Evolutionary conservation across 768 basidiomycete species (phyloP).

Genomic region (Termitomyces sp.): DNA sequence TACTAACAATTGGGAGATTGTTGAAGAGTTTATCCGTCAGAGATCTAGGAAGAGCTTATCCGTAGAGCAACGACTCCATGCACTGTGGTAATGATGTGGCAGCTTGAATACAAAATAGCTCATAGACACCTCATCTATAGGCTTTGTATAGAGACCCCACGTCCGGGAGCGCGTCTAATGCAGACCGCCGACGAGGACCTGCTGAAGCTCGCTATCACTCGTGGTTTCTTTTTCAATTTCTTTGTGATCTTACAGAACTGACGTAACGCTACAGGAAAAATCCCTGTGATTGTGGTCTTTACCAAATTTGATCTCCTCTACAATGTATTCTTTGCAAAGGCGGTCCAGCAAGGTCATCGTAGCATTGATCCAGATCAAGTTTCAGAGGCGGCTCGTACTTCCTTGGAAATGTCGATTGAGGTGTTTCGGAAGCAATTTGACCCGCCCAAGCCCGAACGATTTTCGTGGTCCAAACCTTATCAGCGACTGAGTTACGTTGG

Average conservation of each 20-base stretch:
- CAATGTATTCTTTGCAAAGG: too few species aligned
- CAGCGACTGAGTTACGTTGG: background rate
- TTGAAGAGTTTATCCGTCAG: background rate
- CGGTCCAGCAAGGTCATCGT: background rate
- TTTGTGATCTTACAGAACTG: too few species aligned
- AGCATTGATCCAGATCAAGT: background rate
- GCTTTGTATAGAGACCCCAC: background rate
- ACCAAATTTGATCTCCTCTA: too few species aligned
- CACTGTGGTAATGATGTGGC: background rate
- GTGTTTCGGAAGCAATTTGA: background rate
- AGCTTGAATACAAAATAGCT: too few species aligned
- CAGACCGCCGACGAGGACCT: background rate
- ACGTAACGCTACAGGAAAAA: too few species aligned
- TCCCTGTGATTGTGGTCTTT: too few species aligned
- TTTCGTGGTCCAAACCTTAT: too few species aligned
- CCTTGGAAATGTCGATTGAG: background rate
- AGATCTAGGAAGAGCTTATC: background rate
- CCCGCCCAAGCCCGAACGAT: background rate
- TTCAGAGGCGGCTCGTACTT: background rate
- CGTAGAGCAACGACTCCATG: background rate
- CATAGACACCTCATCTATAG: background rate
- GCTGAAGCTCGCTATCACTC: background rate
- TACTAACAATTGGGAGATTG: background rate
- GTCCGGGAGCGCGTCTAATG: background rate
- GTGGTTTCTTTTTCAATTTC: too few species aligned